Evolutionary conservation across 1,139 yeast genomes (phyloP), one percentile per base, ranked within the genome.

Genomic region (Geotrichum reessii): DNA sequence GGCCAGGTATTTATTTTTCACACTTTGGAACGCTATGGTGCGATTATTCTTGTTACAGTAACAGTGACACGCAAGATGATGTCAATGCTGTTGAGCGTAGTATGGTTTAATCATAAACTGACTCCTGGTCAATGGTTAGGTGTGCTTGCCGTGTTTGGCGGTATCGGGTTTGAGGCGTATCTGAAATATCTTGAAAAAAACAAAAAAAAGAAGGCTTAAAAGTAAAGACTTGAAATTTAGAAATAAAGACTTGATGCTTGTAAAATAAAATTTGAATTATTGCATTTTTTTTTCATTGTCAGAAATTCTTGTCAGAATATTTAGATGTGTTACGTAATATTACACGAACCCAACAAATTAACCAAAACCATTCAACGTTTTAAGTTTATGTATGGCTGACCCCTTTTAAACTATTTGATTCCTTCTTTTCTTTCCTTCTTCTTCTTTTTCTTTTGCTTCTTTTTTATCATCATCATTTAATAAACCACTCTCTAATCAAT

Each of bases 41-140:
- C 97, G 2, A 76, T 93, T 61, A 81, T 89, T 1, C 76, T 93
- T 57, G 91, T 93, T 42, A 92, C 97, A 33, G 95, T 95, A 21
- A 95, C 98, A 0, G 97, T 93, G 8, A 92, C 99, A 0, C 80
- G 99, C 64, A 93, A 93, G 69, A 92, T 93, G 97, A 77, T 91
- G 57, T 90, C 97, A 55, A 92, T 93, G 98, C 78, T 91, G 22
- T 74, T 93, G 61, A 87, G 96, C 68, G 97, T 93, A 56, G 71
- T 89, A 2, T 76, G 93, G 65, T 93, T 91, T 73, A 95, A 93
- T 19, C 98, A 93, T 69, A 71, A 72, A 4, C 79, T 93, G 64
- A 78, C 76, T 37, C 7, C 60, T 1, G 75, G 77, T 4, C 98
- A 95, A 73, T 87, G 96, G 90, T 53, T 76, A 1, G 98, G 98